Conservation (phyloP, 2,329 filamentous ascomycete genomes). For the Aureobasidium sp. region DNA sequence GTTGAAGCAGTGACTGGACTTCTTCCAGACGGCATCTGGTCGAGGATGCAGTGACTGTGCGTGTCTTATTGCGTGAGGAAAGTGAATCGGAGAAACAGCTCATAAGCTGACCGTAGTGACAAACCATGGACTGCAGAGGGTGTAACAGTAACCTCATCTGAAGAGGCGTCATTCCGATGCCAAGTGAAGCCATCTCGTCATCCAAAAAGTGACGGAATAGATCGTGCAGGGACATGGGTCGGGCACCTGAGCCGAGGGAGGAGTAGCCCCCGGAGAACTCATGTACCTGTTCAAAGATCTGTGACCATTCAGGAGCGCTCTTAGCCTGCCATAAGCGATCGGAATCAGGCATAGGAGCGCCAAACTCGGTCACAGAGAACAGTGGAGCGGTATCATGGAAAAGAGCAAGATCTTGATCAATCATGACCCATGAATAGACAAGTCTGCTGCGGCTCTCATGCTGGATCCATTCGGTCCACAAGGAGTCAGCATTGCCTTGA, state of each 20-base stretch:
- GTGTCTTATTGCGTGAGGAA: constrained; percentile 38
- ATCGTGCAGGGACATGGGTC: constrained; percentile 54
- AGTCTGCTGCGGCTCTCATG: constrained; percentile 60
- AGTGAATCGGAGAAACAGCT: constrained; percentile 56
- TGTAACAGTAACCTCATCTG: constrained; percentile 62
- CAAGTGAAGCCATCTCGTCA: constrained; percentile 50
- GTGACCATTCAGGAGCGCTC: constrained; percentile 52
- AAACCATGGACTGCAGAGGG: constrained; percentile 58
- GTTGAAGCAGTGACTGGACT: constrained; percentile 55
- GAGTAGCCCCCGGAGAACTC: constrained; percentile 48
- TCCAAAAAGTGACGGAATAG: constrained; percentile 62
- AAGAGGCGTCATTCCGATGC: constrained; percentile 46
- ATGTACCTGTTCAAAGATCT: constrained; percentile 52
- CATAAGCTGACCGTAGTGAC: constrained; percentile 57
- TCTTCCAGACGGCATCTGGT: constrained; percentile 57
- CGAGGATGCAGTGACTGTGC: constrained; percentile 51
- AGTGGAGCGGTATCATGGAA: constrained; percentile 58
- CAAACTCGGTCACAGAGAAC: constrained; percentile 58
- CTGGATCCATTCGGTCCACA: constrained; percentile 59
- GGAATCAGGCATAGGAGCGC: constrained; percentile 56
- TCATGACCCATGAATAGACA: constrained; percentile 69
- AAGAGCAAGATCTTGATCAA: constrained; percentile 63
- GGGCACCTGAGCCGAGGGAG: constrained; percentile 46
- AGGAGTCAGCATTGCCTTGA: constrained; percentile 41
- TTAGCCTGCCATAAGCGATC: constrained; percentile 58